Conservation (phyloP, 345 rosid species). For the Kernera saxatilis region DNA sequence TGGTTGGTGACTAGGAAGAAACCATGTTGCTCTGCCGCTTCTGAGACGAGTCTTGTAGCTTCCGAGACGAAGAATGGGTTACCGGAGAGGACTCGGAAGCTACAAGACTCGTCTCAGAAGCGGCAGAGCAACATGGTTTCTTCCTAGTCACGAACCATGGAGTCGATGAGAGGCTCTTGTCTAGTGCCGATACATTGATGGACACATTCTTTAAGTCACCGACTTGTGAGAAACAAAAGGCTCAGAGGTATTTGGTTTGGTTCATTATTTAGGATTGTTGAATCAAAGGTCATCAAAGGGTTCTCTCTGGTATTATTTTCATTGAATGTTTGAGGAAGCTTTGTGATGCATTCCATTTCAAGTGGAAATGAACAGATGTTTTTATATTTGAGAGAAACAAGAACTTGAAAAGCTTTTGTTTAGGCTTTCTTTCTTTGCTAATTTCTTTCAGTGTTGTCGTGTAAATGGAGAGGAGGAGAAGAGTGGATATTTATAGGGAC, state of each 20-base stretch:
- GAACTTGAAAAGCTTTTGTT: not conserved
- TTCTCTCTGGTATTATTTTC: not conserved
- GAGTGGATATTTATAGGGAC: not conserved
- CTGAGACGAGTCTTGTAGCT: not conserved
- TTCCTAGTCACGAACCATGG: conserved; percentile 7
- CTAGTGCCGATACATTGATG: not conserved
- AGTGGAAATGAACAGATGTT: not conserved
- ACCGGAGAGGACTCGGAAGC: conserved; percentile 1
- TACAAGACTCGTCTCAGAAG: not conserved
- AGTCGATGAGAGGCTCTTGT: conserved; percentile 4
- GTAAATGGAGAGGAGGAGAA: not conserved
- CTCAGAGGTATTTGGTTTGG: not conserved
- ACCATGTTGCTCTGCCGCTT: not conserved
- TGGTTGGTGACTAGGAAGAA: conserved; percentile 8
- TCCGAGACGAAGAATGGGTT: not conserved
- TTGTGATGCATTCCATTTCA: not conserved
- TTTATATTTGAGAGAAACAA: not conserved
- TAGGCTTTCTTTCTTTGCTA: not conserved
- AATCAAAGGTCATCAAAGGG: not conserved
- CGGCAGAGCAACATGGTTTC: not conserved
- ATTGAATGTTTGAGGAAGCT: not conserved
- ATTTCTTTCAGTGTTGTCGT: not conserved
- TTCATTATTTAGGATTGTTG: not conserved
- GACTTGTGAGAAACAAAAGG: not conserved
- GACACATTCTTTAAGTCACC: not conserved